A percentile compares a stretch with the other conserved stretches of the same genome.
Evolutionary conservation across 345 rosid genomes (phyloP).

Genomic region (Camelina sativa): DNA sequence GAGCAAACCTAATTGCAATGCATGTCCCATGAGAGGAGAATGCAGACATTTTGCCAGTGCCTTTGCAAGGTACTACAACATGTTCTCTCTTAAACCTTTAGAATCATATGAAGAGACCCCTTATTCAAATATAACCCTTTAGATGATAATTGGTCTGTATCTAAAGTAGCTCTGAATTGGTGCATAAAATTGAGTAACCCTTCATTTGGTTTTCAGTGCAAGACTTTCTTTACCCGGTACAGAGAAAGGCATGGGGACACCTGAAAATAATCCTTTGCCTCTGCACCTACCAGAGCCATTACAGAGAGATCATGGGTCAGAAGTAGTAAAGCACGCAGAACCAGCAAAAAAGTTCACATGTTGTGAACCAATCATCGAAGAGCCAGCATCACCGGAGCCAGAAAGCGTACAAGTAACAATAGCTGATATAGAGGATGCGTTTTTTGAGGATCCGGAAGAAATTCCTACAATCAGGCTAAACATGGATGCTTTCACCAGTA

Average conservation of each 20-base stretch:
- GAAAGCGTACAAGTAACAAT: constrained; percentile 49
- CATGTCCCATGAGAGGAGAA: constrained; percentile 98
- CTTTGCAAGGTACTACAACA: constrained; percentile 77
- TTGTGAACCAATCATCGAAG: constrained; percentile 84
- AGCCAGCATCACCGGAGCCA: constrained; percentile 82
- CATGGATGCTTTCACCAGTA: constrained; percentile 66
- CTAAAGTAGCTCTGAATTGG: constrained; percentile 23
- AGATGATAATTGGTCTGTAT: background rate
- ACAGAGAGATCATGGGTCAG: constrained; percentile 41
- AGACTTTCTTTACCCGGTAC: constrained; percentile 85
- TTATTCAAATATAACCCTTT: background rate
- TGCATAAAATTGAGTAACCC: background rate
- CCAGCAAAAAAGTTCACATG: constrained; percentile 38
- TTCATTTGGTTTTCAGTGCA: constrained; percentile 58
- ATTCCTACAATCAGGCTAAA: constrained; percentile 82
- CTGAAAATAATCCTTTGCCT: constrained; percentile 54
- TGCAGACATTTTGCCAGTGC: constrained; percentile 99
- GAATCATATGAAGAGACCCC: background rate
- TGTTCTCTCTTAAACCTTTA: constrained; percentile 25
- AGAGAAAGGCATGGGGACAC: constrained; percentile 49
- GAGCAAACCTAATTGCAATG: constrained; percentile 92
- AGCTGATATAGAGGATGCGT: constrained; percentile 72
- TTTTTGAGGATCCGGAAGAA: constrained; percentile 70
- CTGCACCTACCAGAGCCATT: constrained; percentile 53
- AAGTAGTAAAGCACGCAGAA: constrained; percentile 45